Evolutionary conservation across 1,284 basidiomycete species (phyloP), one percentile per base, ranked within the genome.

Genomic region (Hortiboletus rubellus): DNA sequence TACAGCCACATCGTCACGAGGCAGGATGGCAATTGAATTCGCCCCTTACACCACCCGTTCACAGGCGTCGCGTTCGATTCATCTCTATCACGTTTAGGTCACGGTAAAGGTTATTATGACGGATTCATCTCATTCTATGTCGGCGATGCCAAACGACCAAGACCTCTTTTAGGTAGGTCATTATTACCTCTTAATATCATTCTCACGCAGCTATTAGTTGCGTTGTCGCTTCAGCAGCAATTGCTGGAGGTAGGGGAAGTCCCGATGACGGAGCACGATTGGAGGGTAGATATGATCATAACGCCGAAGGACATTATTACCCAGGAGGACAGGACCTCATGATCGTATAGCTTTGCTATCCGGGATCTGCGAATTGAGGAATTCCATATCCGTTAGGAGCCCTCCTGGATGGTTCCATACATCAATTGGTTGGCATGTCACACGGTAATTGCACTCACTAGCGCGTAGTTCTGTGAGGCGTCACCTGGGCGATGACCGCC

Each of bases 81-180:
- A 48, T 79, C 80, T n/a, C 69, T 87, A 56, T 83, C 83, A 52
- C 84, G 89, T 36, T 78, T 92, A 27, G 90, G 89, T 7, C 87
- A 91, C 64, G 89, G 89, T 40, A 91, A 89, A 71, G 89, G 90
- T 7, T 91, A 88, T 72, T 92, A 92, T 64, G 89, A 92, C 72
- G 77, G 79, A 24, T 91, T 89, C 72, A 77, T 92, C 44, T 73
- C 83, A 10, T 69, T 76, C 1, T 89, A 89, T 60, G 68, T 75
- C 30, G 64, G 74, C 15, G 66, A 66, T 54, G 72, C 67, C 52
- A 66, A 74, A 30, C 72, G 74, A 51, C 70, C 72, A 14, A 73
- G 72, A 57, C 85, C 86, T 7, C 60, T 84, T 40, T 75, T 90
- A 58, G 82, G 87, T 86, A 60, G 55, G 74, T 70, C 22, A 34